A percentile compares a stretch with the other conserved stretches of the same genome.
phyloP scores from a whole-genome alignment of 306 rosid species.

The Gynostemma pentaphyllum region DNA sequence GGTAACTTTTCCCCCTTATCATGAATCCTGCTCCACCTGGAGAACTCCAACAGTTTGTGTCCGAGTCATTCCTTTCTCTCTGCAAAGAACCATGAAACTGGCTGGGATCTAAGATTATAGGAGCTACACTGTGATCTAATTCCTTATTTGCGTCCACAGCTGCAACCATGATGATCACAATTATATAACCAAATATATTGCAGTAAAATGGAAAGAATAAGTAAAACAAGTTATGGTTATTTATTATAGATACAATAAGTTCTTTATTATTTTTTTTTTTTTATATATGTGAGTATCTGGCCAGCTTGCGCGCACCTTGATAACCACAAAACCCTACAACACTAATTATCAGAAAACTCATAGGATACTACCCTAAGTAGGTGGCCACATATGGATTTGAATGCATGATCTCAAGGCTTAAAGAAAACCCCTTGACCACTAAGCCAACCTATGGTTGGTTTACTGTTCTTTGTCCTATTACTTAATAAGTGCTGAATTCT shows the following conservation, averaged over 20 bases:
- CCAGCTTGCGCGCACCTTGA: too few species aligned
- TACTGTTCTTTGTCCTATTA: too few species aligned
- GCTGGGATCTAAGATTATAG: constrained; percentile 35
- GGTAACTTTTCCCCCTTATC: constrained; percentile 88
- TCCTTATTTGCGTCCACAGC: constrained; percentile 38
- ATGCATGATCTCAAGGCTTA: too few species aligned
- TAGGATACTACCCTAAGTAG: too few species aligned
- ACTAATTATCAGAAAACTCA: too few species aligned
- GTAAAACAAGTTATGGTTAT: neutral
- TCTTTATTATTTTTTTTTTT: neutral
- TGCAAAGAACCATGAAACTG: constrained; percentile 40
- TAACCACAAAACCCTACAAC: too few species aligned
- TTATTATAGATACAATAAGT: neutral
- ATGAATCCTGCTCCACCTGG: constrained; percentile 68
- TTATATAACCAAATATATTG: neutral
- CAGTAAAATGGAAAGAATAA: neutral
- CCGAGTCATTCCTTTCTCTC: constrained; percentile 44
- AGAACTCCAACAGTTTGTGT: constrained; percentile 70
- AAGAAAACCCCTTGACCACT: too few species aligned
- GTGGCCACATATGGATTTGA: too few species aligned
- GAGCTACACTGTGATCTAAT: constrained; percentile 34
- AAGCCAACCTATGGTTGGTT: too few species aligned
- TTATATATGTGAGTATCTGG: too few species aligned
- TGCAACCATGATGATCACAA: constrained; percentile 24
- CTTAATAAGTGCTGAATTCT: too few species aligned